Percentiles rank a stretch among this genome's conserved stretches.
These are phyloP conservation scores for Dryas integrifolia DNA, from an alignment of 331 rosid species.

Conservation along the genomic window DNA sequence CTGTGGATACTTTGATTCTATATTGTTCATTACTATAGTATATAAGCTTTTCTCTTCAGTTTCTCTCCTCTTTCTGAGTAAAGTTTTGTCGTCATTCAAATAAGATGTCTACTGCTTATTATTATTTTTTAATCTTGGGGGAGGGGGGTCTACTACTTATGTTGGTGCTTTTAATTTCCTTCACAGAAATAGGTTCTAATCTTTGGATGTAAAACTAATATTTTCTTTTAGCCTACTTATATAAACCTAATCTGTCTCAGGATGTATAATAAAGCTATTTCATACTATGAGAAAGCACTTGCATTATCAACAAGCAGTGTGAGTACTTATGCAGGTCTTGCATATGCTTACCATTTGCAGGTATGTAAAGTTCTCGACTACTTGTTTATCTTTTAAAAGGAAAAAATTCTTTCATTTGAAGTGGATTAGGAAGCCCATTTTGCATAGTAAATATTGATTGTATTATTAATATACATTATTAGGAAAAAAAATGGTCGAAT, in stretches of 20 bases:
- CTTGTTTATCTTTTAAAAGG: neutral
- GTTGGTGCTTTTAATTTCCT: neutral
- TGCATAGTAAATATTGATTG: too few relatives aligned
- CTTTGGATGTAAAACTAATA: slow-evolving; percentile 1
- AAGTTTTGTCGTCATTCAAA: too few relatives aligned
- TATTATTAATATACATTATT: too few relatives aligned
- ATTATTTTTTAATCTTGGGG: too few relatives aligned
- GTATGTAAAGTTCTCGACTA: slow-evolving; percentile 33
- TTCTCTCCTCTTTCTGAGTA: neutral
- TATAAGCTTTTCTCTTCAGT: neutral
- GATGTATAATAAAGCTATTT: slow-evolving; percentile 73
- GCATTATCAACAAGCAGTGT: slow-evolving; percentile 73
- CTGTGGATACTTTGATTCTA: neutral
- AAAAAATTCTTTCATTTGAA: neutral
- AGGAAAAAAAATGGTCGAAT: too few relatives aligned
- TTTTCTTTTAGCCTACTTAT: slow-evolving; percentile 19
- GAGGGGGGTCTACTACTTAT: neutral
- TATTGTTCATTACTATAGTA: neutral
- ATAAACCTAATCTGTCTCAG: slow-evolving; percentile 41
- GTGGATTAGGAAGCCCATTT: neutral
- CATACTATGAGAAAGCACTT: slow-evolving; percentile 86
- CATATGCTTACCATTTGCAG: slow-evolving; percentile 90
- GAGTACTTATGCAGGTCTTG: slow-evolving; percentile 96
- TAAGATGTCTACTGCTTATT: neutral
- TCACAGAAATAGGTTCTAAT: neutral